A percentile compares a stretch with the other conserved stretches of the same genome.
Evolutionary conservation across 495 filamentous ascomycete species (phyloP).

Genomic region (Aspergillus sparsus): DNA sequence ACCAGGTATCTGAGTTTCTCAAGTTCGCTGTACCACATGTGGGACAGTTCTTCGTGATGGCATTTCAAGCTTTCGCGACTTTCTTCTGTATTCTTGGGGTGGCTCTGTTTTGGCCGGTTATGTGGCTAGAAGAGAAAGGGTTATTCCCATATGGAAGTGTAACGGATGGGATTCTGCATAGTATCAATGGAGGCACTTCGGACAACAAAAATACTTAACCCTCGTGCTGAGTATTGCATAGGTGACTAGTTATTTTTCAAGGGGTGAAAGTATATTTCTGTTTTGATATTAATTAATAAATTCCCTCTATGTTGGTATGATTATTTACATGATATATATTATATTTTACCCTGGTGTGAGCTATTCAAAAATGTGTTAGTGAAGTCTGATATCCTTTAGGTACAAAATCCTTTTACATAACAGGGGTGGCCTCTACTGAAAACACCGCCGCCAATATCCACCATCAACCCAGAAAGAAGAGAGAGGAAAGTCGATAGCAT

Average conservation of each 20-base stretch:
- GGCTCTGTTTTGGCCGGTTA: constrained; percentile 52
- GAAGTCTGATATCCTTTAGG: too few relatives aligned
- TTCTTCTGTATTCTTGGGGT: constrained; percentile 61
- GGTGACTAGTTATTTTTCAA: background rate
- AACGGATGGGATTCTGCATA: constrained; percentile 10
- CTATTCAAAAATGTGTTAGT: too few relatives aligned
- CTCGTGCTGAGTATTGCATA: background rate
- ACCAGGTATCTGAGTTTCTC: constrained; percentile 76
- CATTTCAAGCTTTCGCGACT: constrained; percentile 64
- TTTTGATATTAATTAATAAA: too few relatives aligned
- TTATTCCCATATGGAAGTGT: constrained; percentile 5
- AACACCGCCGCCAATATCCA: too few relatives aligned
- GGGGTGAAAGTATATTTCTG: too few relatives aligned
- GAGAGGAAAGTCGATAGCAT: too few relatives aligned
- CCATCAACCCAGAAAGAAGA: too few relatives aligned
- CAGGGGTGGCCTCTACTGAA: too few relatives aligned
- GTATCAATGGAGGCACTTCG: background rate
- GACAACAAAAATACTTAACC: background rate
- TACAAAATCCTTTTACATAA: too few relatives aligned
- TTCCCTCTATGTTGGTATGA: too few relatives aligned
- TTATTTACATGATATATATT: too few relatives aligned
- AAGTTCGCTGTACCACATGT: constrained; percentile 58
- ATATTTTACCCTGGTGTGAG: too few relatives aligned
- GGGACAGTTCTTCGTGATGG: constrained; percentile 46
- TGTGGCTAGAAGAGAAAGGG: constrained; percentile 36